Evolutionary conservation across 768 basidiomycete species (phyloP), one percentile per base, ranked within the genome.

Genomic region (Hericium alpestre): DNA sequence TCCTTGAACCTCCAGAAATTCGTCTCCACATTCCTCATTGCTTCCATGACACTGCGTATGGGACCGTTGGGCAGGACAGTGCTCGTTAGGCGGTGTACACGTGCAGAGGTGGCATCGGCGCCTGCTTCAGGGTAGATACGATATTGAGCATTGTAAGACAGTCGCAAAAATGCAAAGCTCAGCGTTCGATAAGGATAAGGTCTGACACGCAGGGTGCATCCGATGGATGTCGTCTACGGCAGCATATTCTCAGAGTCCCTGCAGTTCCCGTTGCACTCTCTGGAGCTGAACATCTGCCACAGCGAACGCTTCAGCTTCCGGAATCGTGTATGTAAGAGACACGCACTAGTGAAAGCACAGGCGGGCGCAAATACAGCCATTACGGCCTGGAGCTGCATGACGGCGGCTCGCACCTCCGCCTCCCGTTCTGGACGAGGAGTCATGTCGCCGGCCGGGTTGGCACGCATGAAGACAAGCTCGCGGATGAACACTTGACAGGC

Each of bases 261-360:
- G 15, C 10, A 43, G 41, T 23, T 60, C 61, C 53, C 58, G 59
- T 41, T 62, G 61, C 12, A 62, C 54, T 8, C 56, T 56, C 5
- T 59, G 54, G 13, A 62, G 39, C 27, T 60, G 55, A 38, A 58
- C 53, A 16, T 41, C 61, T 62, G 50, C 47, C 48, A 6, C 23
- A 38, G 16, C 6, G 32, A 32, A 5, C 12, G 27, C 9, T 10
- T 18, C 40, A 20, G 13, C 37, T 38, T 16, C 7, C 13, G 2
- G 41, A 7, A 48, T 3, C n/a, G 11, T 25, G 12, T 18, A 16
- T 32, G 12, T 25, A 13, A 3, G 32, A n/a, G 46, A 37, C 10
- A 60, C 61, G 23, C n/a, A 62, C 61, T 54, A 38, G 61, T 62
- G 8, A 61, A 27, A 11, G 56, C 38, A 22, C 53, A 58, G 20